A percentile compares a stretch with the other conserved stretches of the same genome.
phyloP scores from a whole-genome alignment of 495 filamentous ascomycete species.

The Trichoderma gamsii region DNA sequence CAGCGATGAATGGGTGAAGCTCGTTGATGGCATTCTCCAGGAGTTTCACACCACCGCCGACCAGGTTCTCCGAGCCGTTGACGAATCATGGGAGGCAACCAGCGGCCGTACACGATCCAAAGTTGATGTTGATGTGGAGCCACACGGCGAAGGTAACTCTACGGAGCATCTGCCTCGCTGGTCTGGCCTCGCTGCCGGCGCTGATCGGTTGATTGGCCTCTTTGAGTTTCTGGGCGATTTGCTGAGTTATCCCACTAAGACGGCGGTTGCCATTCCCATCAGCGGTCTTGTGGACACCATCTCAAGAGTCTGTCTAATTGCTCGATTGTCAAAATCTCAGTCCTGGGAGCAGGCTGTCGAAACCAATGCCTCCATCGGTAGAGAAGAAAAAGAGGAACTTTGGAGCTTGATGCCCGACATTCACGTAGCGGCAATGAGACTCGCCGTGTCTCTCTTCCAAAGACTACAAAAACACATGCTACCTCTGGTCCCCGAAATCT shows the following conservation, averaged over 20 bases:
- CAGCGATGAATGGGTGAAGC: conserved; percentile 65
- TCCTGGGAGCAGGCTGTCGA: conserved; percentile 33
- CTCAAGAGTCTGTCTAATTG: conserved; percentile 61
- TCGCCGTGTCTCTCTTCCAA: conserved; percentile 48
- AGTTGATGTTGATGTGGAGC: conserved; percentile 33
- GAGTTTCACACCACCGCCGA: conserved; percentile 63
- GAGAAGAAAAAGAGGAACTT: conserved; percentile 71
- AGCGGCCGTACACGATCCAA: conserved; percentile 32
- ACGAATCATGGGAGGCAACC: conserved; percentile 71
- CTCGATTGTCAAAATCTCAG: conserved; percentile 43
- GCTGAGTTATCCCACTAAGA: conserved; percentile 50
- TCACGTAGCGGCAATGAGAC: conserved; percentile 58
- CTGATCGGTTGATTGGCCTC: conserved; percentile 59
- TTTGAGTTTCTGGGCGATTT: conserved; percentile 51
- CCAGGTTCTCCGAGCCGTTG: conserved; percentile 65
- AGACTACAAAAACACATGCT: conserved; percentile 49
- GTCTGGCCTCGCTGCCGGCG: conserved; percentile 64
- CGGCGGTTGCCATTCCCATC: conserved; percentile 56
- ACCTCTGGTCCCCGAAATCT: conserved; percentile 49
- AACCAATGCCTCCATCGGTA: conserved; percentile 60
- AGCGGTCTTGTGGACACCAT: conserved; percentile 59
- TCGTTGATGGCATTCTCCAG: conserved; percentile 51
- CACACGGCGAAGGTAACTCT: conserved; percentile 36
- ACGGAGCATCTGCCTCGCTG: conserved; percentile 50
- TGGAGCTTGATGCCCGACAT: conserved; percentile 66